Conservation (phyloP, 202 grass and related monocot genomes). For the Eragrostis tef region DNA sequence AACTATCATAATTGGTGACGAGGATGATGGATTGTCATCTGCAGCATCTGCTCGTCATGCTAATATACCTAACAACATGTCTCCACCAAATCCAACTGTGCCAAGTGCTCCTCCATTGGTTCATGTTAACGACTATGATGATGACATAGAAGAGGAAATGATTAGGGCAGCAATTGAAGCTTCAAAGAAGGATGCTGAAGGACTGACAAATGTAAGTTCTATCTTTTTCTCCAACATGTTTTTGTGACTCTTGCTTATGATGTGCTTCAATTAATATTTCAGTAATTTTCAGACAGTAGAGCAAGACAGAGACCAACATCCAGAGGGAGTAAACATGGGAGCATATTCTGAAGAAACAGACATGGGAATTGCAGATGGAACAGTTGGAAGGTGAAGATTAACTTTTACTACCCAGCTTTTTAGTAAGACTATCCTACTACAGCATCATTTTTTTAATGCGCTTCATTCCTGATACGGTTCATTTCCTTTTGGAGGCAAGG, state of each 20-base stretch:
- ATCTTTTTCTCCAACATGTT: constrained; percentile 30
- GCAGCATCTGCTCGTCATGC: constrained; percentile 46
- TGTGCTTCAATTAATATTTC: constrained; percentile 23
- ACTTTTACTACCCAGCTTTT: constrained; percentile 40
- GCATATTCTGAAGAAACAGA: constrained; percentile 54
- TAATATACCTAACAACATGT: constrained; percentile 41
- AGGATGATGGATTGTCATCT: constrained; percentile 48
- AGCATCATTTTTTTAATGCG: neutral
- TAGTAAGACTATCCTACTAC: constrained; percentile 21
- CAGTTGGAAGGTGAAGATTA: constrained; percentile 73
- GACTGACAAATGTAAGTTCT: constrained; percentile 51
- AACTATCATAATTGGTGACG: constrained; percentile 69
- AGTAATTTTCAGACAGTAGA: constrained; percentile 53
- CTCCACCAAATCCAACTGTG: constrained; percentile 36
- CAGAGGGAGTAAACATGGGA: constrained; percentile 47
- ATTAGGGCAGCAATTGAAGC: constrained; percentile 88
- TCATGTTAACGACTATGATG: constrained; percentile 70
- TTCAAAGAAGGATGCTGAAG: constrained; percentile 81
- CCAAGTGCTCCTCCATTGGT: constrained; percentile 68
- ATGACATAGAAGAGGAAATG: constrained; percentile 99
- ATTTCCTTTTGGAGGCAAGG: constrained; percentile 70
- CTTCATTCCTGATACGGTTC: constrained; percentile 41
- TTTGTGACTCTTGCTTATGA: constrained; percentile 30
- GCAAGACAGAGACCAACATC: constrained; percentile 50
- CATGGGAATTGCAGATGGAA: constrained; percentile 37